Evolutionary conservation across 306 rosid species (phyloP), one percentile per base, ranked within the genome.

Genomic region (Cucumis melo): DNA sequence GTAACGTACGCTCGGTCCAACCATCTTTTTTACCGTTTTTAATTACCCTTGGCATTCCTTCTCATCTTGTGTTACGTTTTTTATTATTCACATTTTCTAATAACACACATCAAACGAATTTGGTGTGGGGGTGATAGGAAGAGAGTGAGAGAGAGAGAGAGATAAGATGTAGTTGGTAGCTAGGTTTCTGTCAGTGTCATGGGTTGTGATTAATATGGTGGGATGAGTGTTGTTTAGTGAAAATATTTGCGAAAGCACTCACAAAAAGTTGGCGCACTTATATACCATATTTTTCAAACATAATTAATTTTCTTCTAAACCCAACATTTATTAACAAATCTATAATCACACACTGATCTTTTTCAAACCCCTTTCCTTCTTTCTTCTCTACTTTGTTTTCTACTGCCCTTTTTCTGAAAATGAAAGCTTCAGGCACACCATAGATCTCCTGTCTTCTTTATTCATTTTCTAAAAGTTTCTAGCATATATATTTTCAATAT

Each of bases 121-220:
- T 64, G 71, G 48, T 64, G 36, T 64, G 7, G 8, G 8, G 23
- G 19, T 64, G 24, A 32, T 32, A 16, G 9, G 39, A 64, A 32
- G 36, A 32, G 36, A 32, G 34, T n/a, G 2, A 2, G 1, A 2
- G 2, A 17, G 48, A 63, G 38, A 36, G 46, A 63, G 11, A 36
- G 7, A 36, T 3, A 63, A 63, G 36, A 17, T 34, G 8, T 36
- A 38, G 48, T 38, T 64, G 72, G 17, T 15, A 46, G 55, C 72
- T 64, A 64, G 72, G 72, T 64, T 64, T 64, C 46, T 64, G 72
- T 64, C 72, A 64, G 15, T 34, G 44, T 64, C 72, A 64, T 64
- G 72, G 50, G 54, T 64, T 34, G 24, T 64, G 9, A n/a, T 16
- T 17, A 64, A 64, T 64, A 14, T 38, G 44, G 44, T 59, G 36